These are phyloP conservation scores for Ligustrum vulgare DNA, from an alignment of 257 asterid genomes.

Conservation along the genomic window DNA sequence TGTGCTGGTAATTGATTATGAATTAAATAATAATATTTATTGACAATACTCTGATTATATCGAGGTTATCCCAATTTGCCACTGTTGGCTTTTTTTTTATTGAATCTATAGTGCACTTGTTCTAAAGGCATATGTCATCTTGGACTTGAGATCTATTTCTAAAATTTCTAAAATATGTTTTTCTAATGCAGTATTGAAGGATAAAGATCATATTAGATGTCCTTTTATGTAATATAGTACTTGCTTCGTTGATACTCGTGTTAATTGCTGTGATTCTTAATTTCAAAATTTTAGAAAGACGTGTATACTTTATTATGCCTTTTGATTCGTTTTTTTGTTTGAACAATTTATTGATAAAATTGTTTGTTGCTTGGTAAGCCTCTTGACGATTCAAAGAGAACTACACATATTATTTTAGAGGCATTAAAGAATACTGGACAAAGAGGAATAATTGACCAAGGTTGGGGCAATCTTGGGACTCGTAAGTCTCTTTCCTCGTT, in stretches of 20 bases:
- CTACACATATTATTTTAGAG: slow-evolving; percentile 72
- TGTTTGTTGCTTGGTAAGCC: slow-evolving; percentile 53
- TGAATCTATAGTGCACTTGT: not conserved
- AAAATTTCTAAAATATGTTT: not conserved
- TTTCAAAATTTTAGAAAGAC: not conserved
- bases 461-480: slow-evolving; percentile 98
- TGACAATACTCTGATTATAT: not conserved
- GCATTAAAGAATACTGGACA: slow-evolving; percentile 82
- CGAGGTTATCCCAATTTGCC: not conserved
- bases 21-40: not conserved
- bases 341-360: slow-evolving; percentile 9
- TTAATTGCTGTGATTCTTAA: too few species aligned
- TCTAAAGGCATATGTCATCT: not conserved
- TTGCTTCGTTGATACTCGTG: not conserved
- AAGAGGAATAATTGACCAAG: slow-evolving; percentile 94
- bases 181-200: not conserved
- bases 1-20: not conserved
- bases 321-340: not conserved
- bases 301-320: not conserved
- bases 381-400: slow-evolving; percentile 78
- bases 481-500: slow-evolving; percentile 49
- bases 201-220: not conserved
- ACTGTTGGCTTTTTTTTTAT: not conserved
- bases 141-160: not conserved
- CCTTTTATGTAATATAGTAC: not conserved